A percentile compares a stretch with the other conserved stretches of the same genome.
phyloP scores from a whole-genome alignment of 2,329 filamentous ascomycete genomes.

The Cladosporium cucumerinum region DNA sequence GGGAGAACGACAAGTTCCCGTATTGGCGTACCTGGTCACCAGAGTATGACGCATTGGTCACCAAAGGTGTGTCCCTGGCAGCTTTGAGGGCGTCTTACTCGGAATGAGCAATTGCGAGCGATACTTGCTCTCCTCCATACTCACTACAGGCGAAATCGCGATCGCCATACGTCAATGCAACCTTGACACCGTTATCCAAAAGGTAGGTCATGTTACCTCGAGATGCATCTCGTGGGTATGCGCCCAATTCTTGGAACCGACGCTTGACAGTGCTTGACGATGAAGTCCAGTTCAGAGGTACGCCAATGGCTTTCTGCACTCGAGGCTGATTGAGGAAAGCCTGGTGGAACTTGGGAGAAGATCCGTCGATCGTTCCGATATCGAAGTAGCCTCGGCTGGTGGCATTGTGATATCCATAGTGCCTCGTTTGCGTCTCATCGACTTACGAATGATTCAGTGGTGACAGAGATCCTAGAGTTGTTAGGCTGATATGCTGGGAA shows the following conservation, averaged over 20 bases:
- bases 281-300: conserved; percentile 56
- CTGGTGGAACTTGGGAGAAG: conserved; percentile 40
- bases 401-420: conserved; percentile 38
- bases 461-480: conserved; percentile 54
- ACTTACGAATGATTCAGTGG: conserved; percentile 48
- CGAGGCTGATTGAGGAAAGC: conserved; percentile 55
- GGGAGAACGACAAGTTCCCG: conserved; percentile 42
- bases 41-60: conserved; percentile 22
- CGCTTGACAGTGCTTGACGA: conserved; percentile 39
- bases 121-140: conserved; percentile 36
- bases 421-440: conserved; percentile 51
- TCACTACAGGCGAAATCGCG: conserved; percentile 53
- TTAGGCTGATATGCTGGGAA: conserved; percentile 62
- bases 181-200: conserved; percentile 45
- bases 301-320: conserved; percentile 56
- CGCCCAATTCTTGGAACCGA: conserved; percentile 36
- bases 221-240: conserved; percentile 39
- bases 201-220: conserved; percentile 41
- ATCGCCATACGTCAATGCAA: conserved; percentile 69
- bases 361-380: conserved; percentile 46
- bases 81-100: conserved; percentile 43
- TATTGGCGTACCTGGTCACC: conserved; percentile 35
- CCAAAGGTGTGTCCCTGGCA: conserved; percentile 46
- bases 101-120: conserved; percentile 43
- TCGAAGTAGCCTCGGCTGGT: conserved; percentile 55